Evolutionary conservation across 805 yeast genomes (phyloP), one percentile per base, ranked within the genome.

Genomic region (Pichia occidentalis): DNA sequence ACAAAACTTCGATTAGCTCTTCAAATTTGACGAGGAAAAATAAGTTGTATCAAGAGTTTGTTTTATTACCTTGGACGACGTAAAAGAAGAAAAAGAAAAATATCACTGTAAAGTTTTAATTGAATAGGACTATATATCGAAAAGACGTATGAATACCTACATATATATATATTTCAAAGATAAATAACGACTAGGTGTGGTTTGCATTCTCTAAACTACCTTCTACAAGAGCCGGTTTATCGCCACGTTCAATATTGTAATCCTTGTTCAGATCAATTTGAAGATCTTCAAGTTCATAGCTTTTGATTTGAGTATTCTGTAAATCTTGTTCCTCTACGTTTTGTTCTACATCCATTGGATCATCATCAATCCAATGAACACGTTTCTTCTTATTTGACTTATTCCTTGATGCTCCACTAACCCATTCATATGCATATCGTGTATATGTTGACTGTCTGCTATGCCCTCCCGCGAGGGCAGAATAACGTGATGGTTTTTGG

Each of bases 311-410:
- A 3, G 21, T 19, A 30, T 32, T 24, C 7, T 20, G 13, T 14
- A 46, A 35, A 7, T 26, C 40, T 2, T 39, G 44, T n/a, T 36
- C 42, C 3, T 16, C 37, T 16, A 50, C 34, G 31, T 52, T 52
- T 8, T 33, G 34, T 11, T 40, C 43, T 13, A 37, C 39, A 26
- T 35, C 44, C 4, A 45, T 23, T 18, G 20, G 28, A 8, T 39
- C 42, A 19, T 34, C 21, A 41, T 59, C 64, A 22, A 49, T 36
- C 64, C 64, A 61, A 25, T 54, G 61, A 21, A 61, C 65, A 32
- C 46, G 53, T 43, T 60, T 60, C 47, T 57, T 57, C 49, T 53
- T 56, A 22, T 42, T 47, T 28, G 44, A 45, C 13, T 38, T 32
- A 10, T 22, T 35, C 7, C 10, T 26, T n/a, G 32, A 20, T 11